Conservation (phyloP, 1,139 yeast genomes). For the Kodamaea ohmeri region DNA sequence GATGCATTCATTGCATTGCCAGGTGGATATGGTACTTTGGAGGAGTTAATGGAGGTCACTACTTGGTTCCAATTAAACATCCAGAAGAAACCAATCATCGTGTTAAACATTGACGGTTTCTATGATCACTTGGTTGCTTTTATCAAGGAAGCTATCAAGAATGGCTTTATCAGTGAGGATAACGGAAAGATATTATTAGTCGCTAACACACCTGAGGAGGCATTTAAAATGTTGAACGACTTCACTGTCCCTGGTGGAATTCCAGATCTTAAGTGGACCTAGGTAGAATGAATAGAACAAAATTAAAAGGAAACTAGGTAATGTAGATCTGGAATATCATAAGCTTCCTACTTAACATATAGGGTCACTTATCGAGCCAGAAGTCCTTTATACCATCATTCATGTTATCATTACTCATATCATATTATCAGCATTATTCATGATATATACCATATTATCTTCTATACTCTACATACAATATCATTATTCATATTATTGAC, state of each 20-base stretch:
- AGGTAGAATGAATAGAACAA: not conserved
- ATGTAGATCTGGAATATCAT: too few relatives aligned
- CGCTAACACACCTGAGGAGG: slow-evolving; percentile 67
- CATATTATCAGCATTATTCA: too few relatives aligned
- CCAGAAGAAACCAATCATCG: slow-evolving; percentile 75
- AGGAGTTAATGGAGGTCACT: slow-evolving; percentile 84
- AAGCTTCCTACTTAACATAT: too few relatives aligned
- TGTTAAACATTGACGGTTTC: slow-evolving; percentile 78
- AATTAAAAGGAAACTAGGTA: not conserved
- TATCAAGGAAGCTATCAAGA: slow-evolving; percentile 51
- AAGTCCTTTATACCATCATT: too few relatives aligned
- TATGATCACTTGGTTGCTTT: slow-evolving; percentile 68
- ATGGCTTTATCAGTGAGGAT: slow-evolving; percentile 66
- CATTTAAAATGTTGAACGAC: slow-evolving; percentile 55
- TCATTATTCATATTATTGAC: not conserved
- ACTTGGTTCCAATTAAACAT: slow-evolving; percentile 91
- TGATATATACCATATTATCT: not conserved
- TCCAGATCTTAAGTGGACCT: slow-evolving; percentile 68
- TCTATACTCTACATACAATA: not conserved
- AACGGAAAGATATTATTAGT: slow-evolving; percentile 70
- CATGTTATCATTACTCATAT: too few relatives aligned
- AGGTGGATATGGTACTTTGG: slow-evolving; percentile 90
- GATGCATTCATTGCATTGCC: slow-evolving; percentile 87
- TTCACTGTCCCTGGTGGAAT: slow-evolving; percentile 74
- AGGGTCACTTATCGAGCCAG: too few relatives aligned